phyloP scores from a whole-genome alignment of 1,139 yeast genomes.

The Lodderomyces parapsilosis region DNA sequence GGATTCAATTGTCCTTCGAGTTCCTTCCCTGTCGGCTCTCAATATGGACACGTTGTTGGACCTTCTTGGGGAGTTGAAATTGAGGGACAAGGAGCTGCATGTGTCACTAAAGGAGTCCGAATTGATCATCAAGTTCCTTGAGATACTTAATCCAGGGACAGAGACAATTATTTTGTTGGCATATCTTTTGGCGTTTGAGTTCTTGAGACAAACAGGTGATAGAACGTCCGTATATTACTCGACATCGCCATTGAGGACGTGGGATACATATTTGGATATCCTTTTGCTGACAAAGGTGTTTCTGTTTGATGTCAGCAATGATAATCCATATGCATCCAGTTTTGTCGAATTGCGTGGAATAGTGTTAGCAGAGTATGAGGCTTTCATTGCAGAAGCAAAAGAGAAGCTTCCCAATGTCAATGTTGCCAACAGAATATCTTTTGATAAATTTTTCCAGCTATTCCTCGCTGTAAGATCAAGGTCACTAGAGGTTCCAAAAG shows the following conservation, averaged over 20 bases:
- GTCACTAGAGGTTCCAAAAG: constrained; percentile 60
- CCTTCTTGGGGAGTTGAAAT: constrained; percentile 21
- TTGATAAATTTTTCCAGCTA: constrained; percentile 36
- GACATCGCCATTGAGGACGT: constrained; percentile 13
- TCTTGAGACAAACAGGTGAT: constrained; percentile 9
- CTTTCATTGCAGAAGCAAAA: constrained; percentile 14
- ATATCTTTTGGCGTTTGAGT: constrained; percentile 26
- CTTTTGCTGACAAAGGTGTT: constrained; percentile 15
- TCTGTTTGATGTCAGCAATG: constrained; percentile 7
- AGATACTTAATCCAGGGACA: constrained; percentile 20
- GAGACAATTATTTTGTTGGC: constrained; percentile 33
- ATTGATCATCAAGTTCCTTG: constrained; percentile 23
- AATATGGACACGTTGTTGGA: constrained; percentile 31
- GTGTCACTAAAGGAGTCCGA: constrained; percentile 14
- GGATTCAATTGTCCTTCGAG: constrained; percentile 23
- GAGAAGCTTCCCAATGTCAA: constrained; percentile 13
- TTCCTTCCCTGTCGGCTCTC: constrained; percentile 31
- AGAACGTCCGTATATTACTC: constrained; percentile 6
- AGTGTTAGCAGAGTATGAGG: constrained; percentile 15
- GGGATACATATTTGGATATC: constrained; percentile 27
- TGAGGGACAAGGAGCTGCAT: constrained; percentile 15
- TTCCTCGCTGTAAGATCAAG: constrained; percentile 56
- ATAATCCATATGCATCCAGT: not conserved
- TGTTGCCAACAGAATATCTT: constrained; percentile 18
- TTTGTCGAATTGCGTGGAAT: constrained; percentile 6